phyloP scores from a whole-genome alignment of 1,284 basidiomycete genomes.

The Microbotryum scabiosae region DNA sequence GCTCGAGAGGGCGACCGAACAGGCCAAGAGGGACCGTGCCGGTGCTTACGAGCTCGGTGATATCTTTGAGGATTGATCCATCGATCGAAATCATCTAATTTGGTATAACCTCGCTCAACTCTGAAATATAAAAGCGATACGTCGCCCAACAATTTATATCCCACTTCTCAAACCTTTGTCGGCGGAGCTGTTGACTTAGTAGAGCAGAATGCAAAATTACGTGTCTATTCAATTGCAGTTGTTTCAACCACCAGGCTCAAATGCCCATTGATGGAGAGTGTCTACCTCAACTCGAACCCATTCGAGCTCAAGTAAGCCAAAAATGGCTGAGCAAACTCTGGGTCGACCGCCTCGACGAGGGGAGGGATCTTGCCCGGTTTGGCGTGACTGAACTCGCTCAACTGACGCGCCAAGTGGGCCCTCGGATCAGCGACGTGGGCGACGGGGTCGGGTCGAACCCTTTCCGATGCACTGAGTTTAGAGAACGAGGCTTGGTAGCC shows the following conservation, averaged over 20 bases:
- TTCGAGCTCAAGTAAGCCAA: constrained; percentile 39
- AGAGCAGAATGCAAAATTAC: too few relatives aligned
- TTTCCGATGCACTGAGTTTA: constrained; percentile 68
- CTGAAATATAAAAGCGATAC: too few relatives aligned
- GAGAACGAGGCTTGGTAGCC: constrained; percentile 93
- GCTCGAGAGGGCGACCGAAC: constrained; percentile 28
- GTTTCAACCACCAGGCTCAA: neutral
- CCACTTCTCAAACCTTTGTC: too few relatives aligned
- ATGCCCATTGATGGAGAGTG: neutral
- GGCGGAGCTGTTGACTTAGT: too few relatives aligned
- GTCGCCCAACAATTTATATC: too few relatives aligned
- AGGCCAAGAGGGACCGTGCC: constrained; percentile 24
- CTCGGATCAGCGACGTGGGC: constrained; percentile 42
- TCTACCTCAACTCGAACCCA: constrained; percentile 12
- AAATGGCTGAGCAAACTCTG: constrained; percentile 37
- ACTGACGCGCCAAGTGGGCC: constrained; percentile 39
- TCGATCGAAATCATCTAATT: too few relatives aligned
- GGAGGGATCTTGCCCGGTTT: constrained; percentile 40
- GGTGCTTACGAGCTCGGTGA: constrained; percentile 30
- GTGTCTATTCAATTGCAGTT: neutral
- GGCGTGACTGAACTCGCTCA: constrained; percentile 36
- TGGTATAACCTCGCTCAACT: too few relatives aligned
- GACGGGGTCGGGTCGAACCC: constrained; percentile 42
- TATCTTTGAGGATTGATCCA: constrained; percentile 9
- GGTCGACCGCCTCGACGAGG: constrained; percentile 37